These are phyloP conservation scores for Salix brachista DNA, from an alignment of 345 rosid genomes.

Conservation along the genomic window DNA sequence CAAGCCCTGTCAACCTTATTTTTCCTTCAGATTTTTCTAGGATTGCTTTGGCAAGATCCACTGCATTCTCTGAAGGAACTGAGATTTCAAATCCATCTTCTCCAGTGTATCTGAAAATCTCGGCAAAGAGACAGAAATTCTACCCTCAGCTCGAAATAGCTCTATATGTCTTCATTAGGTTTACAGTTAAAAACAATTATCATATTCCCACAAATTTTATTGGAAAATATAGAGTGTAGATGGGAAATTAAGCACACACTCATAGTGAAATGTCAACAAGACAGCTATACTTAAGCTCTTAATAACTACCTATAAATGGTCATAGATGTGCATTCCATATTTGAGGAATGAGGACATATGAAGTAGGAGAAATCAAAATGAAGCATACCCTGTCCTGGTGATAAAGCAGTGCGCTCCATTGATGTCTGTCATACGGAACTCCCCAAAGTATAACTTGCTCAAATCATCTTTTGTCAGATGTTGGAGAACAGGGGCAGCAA, in stretches of 20 bases:
- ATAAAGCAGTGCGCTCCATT: conserved; percentile 79
- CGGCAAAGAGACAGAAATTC: background rate
- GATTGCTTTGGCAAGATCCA: conserved; percentile 88
- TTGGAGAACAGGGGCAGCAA: conserved; percentile 88
- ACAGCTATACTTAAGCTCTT: background rate
- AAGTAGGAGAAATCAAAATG: background rate
- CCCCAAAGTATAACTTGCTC: conserved; percentile 91
- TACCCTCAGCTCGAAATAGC: background rate
- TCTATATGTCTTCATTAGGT: background rate
- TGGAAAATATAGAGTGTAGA: background rate
- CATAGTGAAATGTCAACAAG: background rate
- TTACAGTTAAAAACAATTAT: background rate
- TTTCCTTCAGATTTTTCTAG: conserved; percentile 90
- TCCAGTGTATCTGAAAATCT: conserved; percentile 68
- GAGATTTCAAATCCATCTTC: conserved; percentile 99
- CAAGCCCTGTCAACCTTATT: conserved; percentile 84
- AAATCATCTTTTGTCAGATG: conserved; percentile 79
- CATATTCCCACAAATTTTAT: background rate
- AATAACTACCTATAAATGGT: background rate
- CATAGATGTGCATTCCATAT: background rate
- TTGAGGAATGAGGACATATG: background rate
- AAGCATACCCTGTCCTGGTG: conserved; percentile 86
- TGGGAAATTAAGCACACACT: background rate
- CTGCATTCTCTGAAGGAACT: conserved; percentile 74
- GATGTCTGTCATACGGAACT: conserved; percentile 74